Evolutionary conservation across 164 flowering plant species (phyloP), one percentile per base, ranked within the genome.

Genomic region (Amborella trichopoda): DNA sequence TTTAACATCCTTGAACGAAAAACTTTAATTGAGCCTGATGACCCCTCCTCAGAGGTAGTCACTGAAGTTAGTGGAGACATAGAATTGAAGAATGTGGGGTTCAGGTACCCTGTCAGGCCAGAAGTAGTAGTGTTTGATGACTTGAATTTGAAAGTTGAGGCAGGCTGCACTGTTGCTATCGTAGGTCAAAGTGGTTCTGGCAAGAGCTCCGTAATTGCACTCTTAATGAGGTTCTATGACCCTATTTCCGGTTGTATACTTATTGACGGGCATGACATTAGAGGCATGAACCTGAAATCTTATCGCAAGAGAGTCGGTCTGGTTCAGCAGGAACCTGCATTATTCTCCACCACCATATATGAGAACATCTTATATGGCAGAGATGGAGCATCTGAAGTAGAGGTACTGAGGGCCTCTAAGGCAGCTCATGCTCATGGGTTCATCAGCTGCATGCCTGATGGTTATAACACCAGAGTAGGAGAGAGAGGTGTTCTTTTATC

Each of bases 141-240:
- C 13, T 55, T 83, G 50, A 73, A 57, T 48, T 63, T 81, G 12
- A 57, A 47, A 28, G 58, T 78, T 3, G 22, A 62, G 6, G 68
- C 78, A 21, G 94, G 91, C 23, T 72, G 65, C 55, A 78, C 79
- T 34, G 61, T 83, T 22, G 94, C 90, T n/a, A 44, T 87, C n/a
- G 93, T 87, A 0, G 96, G 96, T 11, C 81, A 58, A 59, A 87
- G 96, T 49, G 96, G 94, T 10, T 81, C 88, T 6, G 96, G 96
- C 5, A 87, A 87, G 68, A 80, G 90, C 34, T 76, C 88, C 0
- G 63, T 79, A 23, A 66, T 87, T 21, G 24, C 77, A 10, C 63
- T 87, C 5, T 48, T 87, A 6, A 51, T 72, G 72, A 68, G 90
- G 47, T 81, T 83, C 47, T 87, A 83, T 32, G 94, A 87, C 47